Evolutionary conservation across 78 protist species (phyloP).

Genomic region (Isochrysis galbana): DNA sequence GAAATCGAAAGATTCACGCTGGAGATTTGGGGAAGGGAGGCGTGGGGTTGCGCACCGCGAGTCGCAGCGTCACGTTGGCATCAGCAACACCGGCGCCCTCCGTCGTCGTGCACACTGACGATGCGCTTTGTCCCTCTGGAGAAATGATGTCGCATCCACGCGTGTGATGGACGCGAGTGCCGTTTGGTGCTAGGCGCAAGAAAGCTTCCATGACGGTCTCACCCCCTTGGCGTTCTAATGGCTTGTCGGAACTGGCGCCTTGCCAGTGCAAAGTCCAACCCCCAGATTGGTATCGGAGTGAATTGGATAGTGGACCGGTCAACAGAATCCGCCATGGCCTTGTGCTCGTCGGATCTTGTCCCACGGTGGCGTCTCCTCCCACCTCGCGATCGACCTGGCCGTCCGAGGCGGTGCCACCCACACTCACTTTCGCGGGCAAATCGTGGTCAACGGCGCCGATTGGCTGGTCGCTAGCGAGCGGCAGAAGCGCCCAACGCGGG

Average conservation of each 20-base stretch:
- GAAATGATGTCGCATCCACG: neutral
- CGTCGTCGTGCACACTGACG: neutral
- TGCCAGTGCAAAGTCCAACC: conserved; percentile 67
- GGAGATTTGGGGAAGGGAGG: neutral
- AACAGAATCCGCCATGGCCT: too few relatives aligned
- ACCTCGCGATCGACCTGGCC: too few relatives aligned
- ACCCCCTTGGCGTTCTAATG: neutral
- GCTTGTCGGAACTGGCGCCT: conserved; percentile 50
- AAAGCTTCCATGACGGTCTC: neutral
- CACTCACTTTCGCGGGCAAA: too few relatives aligned
- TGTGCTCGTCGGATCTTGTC: too few relatives aligned
- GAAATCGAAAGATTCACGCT: neutral
- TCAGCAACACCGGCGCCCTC: neutral
- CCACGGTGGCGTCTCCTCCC: too few relatives aligned
- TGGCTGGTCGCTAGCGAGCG: neutral
- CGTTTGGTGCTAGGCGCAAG: neutral
- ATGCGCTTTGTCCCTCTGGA: neutral
- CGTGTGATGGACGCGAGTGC: neutral
- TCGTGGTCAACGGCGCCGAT: too few relatives aligned
- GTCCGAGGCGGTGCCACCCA: too few relatives aligned
- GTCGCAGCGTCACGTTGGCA: too few relatives aligned
- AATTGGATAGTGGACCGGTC: conserved; percentile 23
- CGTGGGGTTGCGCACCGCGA: neutral
- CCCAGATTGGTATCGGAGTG: conserved; percentile 35
- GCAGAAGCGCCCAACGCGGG: neutral